Base-by-base conservation (phyloP, 768 basidiomycete species). In the Hygrocybe coccinea region DNA sequence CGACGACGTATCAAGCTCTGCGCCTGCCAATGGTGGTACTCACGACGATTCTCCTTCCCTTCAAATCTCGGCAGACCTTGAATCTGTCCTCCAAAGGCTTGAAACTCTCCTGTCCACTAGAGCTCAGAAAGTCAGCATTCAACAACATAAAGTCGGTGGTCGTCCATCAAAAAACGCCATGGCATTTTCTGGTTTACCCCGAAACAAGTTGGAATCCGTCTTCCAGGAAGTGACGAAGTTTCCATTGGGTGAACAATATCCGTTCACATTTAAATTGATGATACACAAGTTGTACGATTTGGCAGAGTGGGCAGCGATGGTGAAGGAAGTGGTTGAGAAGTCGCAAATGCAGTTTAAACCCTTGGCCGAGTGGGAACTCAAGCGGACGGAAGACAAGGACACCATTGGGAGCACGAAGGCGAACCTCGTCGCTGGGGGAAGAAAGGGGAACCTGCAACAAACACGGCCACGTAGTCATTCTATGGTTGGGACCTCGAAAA, bases 261-360 rank as follows among this genome's bases (percentile, higher is more conserved):
- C 74, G 15, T 86, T 86, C 69, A 85, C 80, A 34, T 86, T 86
- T 74, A 81, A 79, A 61, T 73, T 82, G 62, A 86, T 84, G 82
- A 65, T 85, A 55, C 82, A 86, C 70, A 80, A 83, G 64, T 71
- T 86, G 10, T 86, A 86, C 66, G 73, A 78, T 52, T 67, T 79
- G 52, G 79, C 81, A 19, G 83, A 84, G 52, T 86, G 83, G 81
- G 74, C 69, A 1, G 71, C 72, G 59, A 82, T 79, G 65, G 78
- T 84, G 51, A 79, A 77, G 64, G 74, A 75, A 21, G 74, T 78
- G 19, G 62, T 85, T 64, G 76, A 80, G 63, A 70, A 66, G 53
- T 84, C 83, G 41, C 76, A 78, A 66, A 74, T 70, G 37, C 77
- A 79, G 55, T 86, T 78, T 68, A 83, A 79, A 65, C 77, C 84